These are phyloP conservation scores for Poa pratensis DNA, from an alignment of 176 grass and related monocot genomes.

Conservation along the genomic window DNA sequence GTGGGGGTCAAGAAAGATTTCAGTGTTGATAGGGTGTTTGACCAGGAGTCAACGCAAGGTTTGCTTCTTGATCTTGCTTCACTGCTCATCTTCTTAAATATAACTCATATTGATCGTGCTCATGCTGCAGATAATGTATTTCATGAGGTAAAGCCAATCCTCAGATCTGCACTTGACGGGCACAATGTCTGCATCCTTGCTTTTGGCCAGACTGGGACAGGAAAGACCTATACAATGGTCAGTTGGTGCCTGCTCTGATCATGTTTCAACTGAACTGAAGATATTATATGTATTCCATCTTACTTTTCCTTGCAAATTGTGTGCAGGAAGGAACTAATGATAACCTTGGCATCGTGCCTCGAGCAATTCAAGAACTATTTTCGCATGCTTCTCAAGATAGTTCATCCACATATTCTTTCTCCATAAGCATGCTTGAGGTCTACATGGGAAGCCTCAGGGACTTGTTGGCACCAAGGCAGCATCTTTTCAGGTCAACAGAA, in stretches of 20 bases:
- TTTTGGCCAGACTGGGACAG: slow-evolving; percentile 84
- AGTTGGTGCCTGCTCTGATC: slow-evolving; percentile 17
- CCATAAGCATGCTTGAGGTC: slow-evolving; percentile 91
- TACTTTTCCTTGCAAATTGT: slow-evolving; percentile 4
- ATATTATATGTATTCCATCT: not conserved
- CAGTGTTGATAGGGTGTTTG: slow-evolving; percentile 69
- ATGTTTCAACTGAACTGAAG: slow-evolving; percentile 29
- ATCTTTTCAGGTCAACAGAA: slow-evolving; percentile 48
- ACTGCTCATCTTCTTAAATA: slow-evolving; percentile 10
- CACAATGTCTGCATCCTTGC: slow-evolving; percentile 83
- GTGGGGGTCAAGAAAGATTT: slow-evolving; percentile 76
- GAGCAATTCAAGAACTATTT: slow-evolving; percentile 77
- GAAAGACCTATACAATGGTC: slow-evolving; percentile 94
- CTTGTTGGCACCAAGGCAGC: slow-evolving; percentile 75
- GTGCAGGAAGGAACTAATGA: slow-evolving; percentile 82
- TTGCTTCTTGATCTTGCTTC: slow-evolving; percentile 21
- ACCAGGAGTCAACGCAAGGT: slow-evolving; percentile 85
- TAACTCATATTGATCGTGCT: slow-evolving; percentile 21
- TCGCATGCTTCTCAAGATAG: slow-evolving; percentile 68
- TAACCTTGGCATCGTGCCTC: slow-evolving; percentile 66
- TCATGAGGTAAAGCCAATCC: slow-evolving; percentile 72
- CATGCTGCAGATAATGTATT: slow-evolving; percentile 69
- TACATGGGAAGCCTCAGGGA: slow-evolving; percentile 91
- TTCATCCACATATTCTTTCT: slow-evolving; percentile 65
- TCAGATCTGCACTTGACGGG: slow-evolving; percentile 82